Conservation (phyloP, 1,284 basidiomycete genomes). For the Tetrapyrgos nigripes region DNA sequence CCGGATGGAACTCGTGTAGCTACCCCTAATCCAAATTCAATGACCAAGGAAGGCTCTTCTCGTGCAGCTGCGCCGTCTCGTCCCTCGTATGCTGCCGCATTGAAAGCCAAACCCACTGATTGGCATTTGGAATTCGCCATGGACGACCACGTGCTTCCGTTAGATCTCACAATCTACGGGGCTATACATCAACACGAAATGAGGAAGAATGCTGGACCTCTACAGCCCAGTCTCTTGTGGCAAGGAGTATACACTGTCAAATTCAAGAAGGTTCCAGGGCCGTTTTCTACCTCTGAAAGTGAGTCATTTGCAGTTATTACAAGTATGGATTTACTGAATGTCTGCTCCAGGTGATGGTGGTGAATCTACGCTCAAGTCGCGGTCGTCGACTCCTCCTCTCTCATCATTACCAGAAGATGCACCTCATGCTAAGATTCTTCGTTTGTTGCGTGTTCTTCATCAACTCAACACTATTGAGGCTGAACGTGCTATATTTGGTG, state of each 20-base stretch:
- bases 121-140: constrained; percentile 98
- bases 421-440: constrained; percentile 89
- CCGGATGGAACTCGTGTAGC: constrained; percentile 94
- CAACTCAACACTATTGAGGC: constrained; percentile 73
- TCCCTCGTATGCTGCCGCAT: constrained; percentile 90
- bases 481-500: constrained; percentile 57
- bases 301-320: constrained; percentile 29
- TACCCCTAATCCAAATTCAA: constrained; percentile 73
- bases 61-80: constrained; percentile 52
- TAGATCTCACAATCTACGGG: constrained; percentile 95
- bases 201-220: constrained; percentile 67
- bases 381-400: constrained; percentile 67
- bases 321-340: constrained; percentile 6
- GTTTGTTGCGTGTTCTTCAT: constrained; percentile 88
- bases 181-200: constrained; percentile 91
- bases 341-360: constrained; percentile 40
- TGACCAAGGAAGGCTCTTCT: constrained; percentile 38
- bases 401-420: constrained; percentile 87
- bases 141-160: constrained; percentile 82
- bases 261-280: constrained; percentile 92
- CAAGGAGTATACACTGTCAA: constrained; percentile 90
- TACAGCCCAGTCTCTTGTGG: constrained; percentile 82
- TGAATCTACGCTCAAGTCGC: constrained; percentile 52
- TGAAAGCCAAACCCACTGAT: constrained; percentile 91
- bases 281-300: constrained; percentile 70